Evolutionary conservation across 331 rosid genomes (phyloP).

Genomic region (Erythrophleum ivorense): DNA sequence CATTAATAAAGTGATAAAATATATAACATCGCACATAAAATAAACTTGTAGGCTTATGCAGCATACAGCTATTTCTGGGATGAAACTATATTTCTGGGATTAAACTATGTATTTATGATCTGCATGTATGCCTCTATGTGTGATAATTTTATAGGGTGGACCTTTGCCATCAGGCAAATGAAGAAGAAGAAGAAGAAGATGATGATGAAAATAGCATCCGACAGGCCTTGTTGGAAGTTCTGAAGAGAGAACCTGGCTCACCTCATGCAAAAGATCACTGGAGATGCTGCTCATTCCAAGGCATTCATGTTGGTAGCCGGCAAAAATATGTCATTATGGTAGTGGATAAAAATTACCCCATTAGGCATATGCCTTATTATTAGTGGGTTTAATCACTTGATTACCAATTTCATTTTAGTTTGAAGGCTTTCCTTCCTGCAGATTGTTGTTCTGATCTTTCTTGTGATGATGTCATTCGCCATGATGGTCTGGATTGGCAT

Average conservation of each 20-base stretch:
- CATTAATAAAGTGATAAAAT: slow-evolving; percentile 1
- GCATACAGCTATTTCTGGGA: neutral
- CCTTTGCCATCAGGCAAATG: slow-evolving; percentile 80
- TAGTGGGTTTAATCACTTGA: neutral
- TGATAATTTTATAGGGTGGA: slow-evolving; percentile 70
- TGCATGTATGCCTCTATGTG: slow-evolving; percentile 39
- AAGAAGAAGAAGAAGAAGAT: slow-evolving; percentile 73
- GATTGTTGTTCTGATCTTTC: slow-evolving; percentile 58
- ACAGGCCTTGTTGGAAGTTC: slow-evolving; percentile 56
- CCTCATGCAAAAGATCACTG: slow-evolving; percentile 43
- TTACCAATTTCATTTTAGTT: slow-evolving; percentile 23
- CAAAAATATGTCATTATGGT: slow-evolving; percentile 70
- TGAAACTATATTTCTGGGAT: neutral
- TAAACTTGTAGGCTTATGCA: slow-evolving; percentile 2
- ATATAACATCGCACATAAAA: neutral
- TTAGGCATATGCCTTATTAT: neutral
- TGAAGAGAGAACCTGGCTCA: slow-evolving; percentile 44
- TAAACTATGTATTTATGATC: slow-evolving; percentile 37
- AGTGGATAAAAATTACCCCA: slow-evolving; percentile 30
- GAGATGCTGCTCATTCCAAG: slow-evolving; percentile 62
- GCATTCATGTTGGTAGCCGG: slow-evolving; percentile 63
- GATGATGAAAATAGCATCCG: slow-evolving; percentile 51
- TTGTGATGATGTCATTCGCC: slow-evolving; percentile 58
- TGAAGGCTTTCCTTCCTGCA: slow-evolving; percentile 41
- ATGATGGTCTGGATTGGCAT: slow-evolving; percentile 62